These are phyloP conservation scores for Rhododendron griersonianum DNA, from an alignment of 148 eudicot species.

Conservation along the genomic window DNA sequence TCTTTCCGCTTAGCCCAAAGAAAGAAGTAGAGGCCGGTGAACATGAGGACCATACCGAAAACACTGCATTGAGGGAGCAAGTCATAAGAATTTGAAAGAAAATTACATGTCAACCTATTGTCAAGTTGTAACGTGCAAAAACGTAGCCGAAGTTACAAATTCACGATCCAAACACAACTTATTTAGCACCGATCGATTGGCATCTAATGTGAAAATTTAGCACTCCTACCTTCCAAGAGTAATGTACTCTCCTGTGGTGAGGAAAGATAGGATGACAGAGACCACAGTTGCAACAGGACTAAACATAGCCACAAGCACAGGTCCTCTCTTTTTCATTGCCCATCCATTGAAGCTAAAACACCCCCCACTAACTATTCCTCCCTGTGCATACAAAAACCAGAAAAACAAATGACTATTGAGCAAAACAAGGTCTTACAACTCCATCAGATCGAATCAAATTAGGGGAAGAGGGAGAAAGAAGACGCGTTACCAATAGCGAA, in stretches of 20 bases:
- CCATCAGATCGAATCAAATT: neutral
- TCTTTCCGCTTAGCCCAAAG: slow-evolving; percentile 79
- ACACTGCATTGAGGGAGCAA: slow-evolving; percentile 27
- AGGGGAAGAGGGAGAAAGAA: neutral
- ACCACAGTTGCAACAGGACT: slow-evolving; percentile 63
- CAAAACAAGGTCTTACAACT: neutral
- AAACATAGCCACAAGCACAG: slow-evolving; percentile 69
- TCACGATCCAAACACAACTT: neutral
- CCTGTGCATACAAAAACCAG: slow-evolving; percentile 10
- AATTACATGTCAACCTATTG: neutral
- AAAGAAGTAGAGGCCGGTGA: slow-evolving; percentile 64
- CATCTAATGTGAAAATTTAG: neutral
- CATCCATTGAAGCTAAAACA: slow-evolving; percentile 71
- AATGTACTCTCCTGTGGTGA: slow-evolving; percentile 38
- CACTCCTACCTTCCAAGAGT: slow-evolving; percentile 47
- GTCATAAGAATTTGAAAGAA: neutral
- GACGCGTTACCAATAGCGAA: slow-evolving; percentile 44
- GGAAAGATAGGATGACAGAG: slow-evolving; percentile 37
- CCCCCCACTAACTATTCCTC: slow-evolving; percentile 44
- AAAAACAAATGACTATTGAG: neutral
- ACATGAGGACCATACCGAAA: slow-evolving; percentile 65
- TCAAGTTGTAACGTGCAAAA: neutral
- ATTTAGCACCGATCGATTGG: neutral
- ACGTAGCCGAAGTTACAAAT: neutral
- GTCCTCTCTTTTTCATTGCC: slow-evolving; percentile 83